Conservation (phyloP, 495 filamentous ascomycete genomes). For the Neurospora sublineolata region DNA sequence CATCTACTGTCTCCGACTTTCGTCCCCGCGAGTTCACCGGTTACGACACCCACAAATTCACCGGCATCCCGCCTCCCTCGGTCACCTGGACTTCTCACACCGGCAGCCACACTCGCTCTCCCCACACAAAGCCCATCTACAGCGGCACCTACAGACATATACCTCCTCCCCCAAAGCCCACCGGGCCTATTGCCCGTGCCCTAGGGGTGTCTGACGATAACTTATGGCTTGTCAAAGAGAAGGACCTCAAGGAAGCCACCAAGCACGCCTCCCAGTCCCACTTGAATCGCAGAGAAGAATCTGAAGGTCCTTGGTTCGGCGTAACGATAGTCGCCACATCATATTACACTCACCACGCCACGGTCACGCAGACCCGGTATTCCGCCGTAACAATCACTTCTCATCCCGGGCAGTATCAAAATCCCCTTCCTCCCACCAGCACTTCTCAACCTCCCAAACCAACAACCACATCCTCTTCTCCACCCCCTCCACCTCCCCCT, state of each 20-base stretch:
- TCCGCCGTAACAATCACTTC: background rate
- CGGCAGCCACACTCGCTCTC: background rate
- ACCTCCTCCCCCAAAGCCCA: background rate
- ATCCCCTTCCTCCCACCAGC: background rate
- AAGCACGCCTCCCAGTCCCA: background rate
- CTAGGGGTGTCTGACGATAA: background rate
- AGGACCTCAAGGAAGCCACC: background rate
- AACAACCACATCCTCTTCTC: background rate
- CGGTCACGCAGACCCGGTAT: background rate
- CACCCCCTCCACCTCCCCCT: background rate
- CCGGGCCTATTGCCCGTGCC: background rate
- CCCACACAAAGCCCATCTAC: background rate
- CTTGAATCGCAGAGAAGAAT: background rate
- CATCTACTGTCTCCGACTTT: background rate
- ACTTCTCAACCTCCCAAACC: background rate
- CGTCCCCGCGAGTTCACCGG: background rate
- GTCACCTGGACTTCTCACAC: background rate
- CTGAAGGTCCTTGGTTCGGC: background rate
- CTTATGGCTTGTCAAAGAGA: rapidly evolving
- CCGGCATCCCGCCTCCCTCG: background rate
- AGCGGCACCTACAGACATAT: background rate
- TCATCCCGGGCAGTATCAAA: background rate
- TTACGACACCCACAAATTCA: background rate
- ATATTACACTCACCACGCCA: background rate
- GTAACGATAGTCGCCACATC: background rate